Evolutionary conservation across 2,329 filamentous ascomycete species (phyloP), one percentile per base, ranked within the genome.

Genomic region (Aspergillus oerlinghausenensis): DNA sequence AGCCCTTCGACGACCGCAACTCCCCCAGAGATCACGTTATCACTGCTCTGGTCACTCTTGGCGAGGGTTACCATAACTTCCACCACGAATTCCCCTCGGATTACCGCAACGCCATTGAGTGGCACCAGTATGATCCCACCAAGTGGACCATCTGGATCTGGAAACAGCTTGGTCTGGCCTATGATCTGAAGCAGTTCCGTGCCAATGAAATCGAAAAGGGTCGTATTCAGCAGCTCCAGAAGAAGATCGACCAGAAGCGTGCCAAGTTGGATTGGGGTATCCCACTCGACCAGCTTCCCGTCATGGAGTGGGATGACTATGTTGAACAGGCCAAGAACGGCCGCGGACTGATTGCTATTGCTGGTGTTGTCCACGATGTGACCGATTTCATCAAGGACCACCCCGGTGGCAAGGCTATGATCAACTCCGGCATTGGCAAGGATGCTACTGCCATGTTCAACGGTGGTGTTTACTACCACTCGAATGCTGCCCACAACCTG

Each of bases 21-120:
- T 92, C 88, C 59, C 91, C 90, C 62, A 88, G 91, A 73, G 90
- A 95, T 69, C 90, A 95, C 76, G 83, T 93, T 71, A 85, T 95
- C 76, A 95, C 90, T 43, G 90, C 90, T 48, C 78, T 95, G 19
- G 87, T 91, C 65, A 95, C 90, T 47, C 87, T 95, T 23, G 90
- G 90, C 50, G 90, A 92, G 77, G 90, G 90, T 29, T 95, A 95
- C 80, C 90, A 95, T 83, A 95, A 95, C 83, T 95, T 95, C 83
- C 90, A 95, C 79, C 90, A 95, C 82, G 90, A 95, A 75, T 95
- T 95, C 78, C 91, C 91, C 54, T 93, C 89, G 10, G 90, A 95
- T 75, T 95, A 94, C 84, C 89, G 90, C 73, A 95, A 95, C 73
- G 90, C 90, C 60, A 93, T 94, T 65, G 82, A 91, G 76, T 95